Evolutionary conservation across 1,284 basidiomycete genomes (phyloP).

Genomic region (Xerocomus amazonicus): DNA sequence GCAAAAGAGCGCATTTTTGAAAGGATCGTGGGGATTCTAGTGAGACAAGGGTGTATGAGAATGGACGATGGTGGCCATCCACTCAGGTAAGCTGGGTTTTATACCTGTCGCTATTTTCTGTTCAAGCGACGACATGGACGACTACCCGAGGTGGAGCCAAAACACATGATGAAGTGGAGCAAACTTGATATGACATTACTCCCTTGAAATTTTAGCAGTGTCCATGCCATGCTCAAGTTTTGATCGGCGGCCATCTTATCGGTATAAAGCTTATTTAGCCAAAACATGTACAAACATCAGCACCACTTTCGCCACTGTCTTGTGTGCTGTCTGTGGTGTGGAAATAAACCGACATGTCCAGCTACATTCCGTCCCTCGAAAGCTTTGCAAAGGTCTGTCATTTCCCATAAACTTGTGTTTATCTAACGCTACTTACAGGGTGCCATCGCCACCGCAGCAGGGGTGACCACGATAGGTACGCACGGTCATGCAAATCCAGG

Average conservation of each 20-base stretch:
- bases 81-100: constrained; percentile 11
- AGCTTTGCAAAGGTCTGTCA: constrained; percentile 58
- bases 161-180: no score
- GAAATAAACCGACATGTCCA: constrained; percentile 21
- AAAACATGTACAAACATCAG: constrained; percentile 25
- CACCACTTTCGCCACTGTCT: no score
- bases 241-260: no score
- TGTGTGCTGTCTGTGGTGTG: no score
- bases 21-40: constrained; percentile 39
- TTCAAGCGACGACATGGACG: neutral
- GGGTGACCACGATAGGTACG: constrained; percentile 63
- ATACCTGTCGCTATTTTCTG: constrained; percentile 9
- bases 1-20: constrained; percentile 47
- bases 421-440: constrained; percentile 42
- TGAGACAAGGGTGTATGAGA: constrained; percentile 4
- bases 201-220: no score
- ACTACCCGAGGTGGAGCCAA: no score
- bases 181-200: no score
- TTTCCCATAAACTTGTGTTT: no score
- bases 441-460: constrained; percentile 64
- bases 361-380: constrained; percentile 53
- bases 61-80: neutral
- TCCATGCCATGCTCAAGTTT: no score
- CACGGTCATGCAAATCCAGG: constrained; percentile 1
- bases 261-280: neutral